phyloP scores from a whole-genome alignment of 2,329 filamentous ascomycete species.

The Thelonectria rubi region DNA sequence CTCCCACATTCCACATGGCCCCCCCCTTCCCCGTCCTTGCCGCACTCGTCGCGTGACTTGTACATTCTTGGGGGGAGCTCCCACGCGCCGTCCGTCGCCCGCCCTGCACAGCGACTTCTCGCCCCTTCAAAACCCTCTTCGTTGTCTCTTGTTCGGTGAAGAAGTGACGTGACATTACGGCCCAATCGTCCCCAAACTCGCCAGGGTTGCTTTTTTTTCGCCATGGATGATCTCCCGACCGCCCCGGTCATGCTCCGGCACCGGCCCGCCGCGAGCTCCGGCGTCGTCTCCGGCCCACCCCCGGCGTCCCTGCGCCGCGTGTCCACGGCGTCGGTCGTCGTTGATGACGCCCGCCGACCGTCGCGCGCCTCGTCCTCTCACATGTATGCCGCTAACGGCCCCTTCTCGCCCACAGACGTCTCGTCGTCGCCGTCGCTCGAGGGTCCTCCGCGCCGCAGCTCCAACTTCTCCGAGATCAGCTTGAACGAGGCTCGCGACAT shows the following conservation, averaged over 20 bases:
- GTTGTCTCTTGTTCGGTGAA: conserved; percentile 13
- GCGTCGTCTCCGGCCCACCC: conserved; percentile 34
- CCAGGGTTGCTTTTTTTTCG: conserved; percentile 3
- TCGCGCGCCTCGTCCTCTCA: conserved; percentile 45
- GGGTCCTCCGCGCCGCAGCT: conserved; percentile 70
- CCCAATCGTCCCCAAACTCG: background rate
- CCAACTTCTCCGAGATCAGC: conserved; percentile 80
- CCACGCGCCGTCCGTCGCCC: conserved; percentile 5
- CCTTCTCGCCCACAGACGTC: conserved; percentile 26
- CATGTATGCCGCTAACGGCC: conserved; percentile 30
- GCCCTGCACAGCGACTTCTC: conserved; percentile 12
- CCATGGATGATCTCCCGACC: conserved; percentile 34
- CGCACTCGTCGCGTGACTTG: conserved; percentile 25
- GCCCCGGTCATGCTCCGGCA: conserved; percentile 26
- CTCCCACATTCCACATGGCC: conserved; percentile 15
- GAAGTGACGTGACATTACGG: conserved; percentile 7
- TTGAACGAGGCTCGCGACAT: conserved; percentile 75
- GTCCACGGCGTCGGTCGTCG: conserved; percentile 43
- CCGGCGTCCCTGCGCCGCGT: conserved; percentile 27
- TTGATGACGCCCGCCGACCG: conserved; percentile 53
- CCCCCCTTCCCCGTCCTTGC: conserved; percentile 14
- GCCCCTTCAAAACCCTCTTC: conserved; percentile 16
- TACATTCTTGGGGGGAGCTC: background rate
- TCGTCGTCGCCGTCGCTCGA: conserved; percentile 42
- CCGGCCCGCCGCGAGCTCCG: conserved; percentile 30